Base-by-base conservation (phyloP, 257 asterid genomes). In the Scutellaria baicalensis region DNA sequence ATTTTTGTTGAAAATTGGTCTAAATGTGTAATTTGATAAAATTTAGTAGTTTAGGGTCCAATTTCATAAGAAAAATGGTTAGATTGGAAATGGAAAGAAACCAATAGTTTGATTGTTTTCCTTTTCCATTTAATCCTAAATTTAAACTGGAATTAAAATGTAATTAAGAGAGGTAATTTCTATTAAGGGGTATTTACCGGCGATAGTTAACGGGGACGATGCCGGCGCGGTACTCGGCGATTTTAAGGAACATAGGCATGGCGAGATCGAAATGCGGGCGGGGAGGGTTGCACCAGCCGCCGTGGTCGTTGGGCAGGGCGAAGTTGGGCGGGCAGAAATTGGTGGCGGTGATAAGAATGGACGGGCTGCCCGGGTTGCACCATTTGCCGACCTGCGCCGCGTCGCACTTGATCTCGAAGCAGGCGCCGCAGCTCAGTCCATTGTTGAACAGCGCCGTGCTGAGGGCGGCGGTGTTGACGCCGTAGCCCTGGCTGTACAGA, bases 211-310 rank as follows among this genome's bases (percentile, higher is more conserved):
- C 93, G 21, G 97, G 87, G 75, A 90, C 95, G 71, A 88, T 88
- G 38, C 97, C 95, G 76, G 95, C 91, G 51, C 86, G 86, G 58
- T 84, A 90, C 71, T 80, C 77, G 0, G 93, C 95, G 40, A 90
- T 84, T 66, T 88, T 84, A 42, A 86, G 87, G 77, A 86, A 90
- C 95, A 90, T 86, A 1, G 97, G 97, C 93, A 88, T 82, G 56
- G 97, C 90, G 42, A 90, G 88, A 57, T 90, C 97, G 64, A 90
- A 90, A 68, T 90, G 97, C 9, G 88, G 62, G 27, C 95, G 79
- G 0, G 97, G 97, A 2, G 97, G 95, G 77, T 90, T 90, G 61
- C 97, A 90, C 97, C 97, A 90, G 3, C 97, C 95, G 9, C 97
- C 97, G 56, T 90, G 78, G 69, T 90, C 86, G 61, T 55, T 90